Conservation (phyloP, 225 moss, liverwort and hornwort genomes). For the Pseudisothecium myosuroides region DNA sequence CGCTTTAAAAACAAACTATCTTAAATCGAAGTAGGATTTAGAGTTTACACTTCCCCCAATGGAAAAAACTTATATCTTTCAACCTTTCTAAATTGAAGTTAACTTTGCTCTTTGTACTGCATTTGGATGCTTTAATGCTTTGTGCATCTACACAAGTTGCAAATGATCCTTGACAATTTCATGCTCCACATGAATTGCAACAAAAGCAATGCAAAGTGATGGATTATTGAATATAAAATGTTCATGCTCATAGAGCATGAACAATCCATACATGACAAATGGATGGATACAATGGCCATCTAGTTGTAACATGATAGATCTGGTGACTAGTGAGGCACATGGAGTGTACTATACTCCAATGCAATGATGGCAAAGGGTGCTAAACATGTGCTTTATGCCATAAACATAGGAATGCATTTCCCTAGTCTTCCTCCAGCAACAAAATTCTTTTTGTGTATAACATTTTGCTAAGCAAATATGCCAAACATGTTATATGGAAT, state of each 20-base stretch:
- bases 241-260: background rate
- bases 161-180: fast-evolving
- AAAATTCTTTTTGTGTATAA: background rate
- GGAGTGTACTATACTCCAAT: fast-evolving
- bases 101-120: background rate
- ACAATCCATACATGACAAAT: background rate
- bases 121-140: background rate
- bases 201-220: too few relatives aligned
- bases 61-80: background rate
- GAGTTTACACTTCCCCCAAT: fast-evolving
- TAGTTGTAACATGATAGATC: fast-evolving
- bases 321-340: fast-evolving
- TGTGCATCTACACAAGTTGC: fast-evolving
- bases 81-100: background rate
- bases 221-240: background rate
- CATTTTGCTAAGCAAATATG: fast-evolving
- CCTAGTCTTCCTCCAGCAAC: background rate
- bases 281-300: background rate
- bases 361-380: fast-evolving
- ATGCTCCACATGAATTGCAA: fast-evolving
- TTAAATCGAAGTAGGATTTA: background rate
- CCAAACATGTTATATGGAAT: background rate
- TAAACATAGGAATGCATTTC: background rate
- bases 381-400: fast-evolving
- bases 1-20: too few relatives aligned